Conservation (phyloP, 2,329 filamentous ascomycete genomes). For the Fusarium lateritium region DNA sequence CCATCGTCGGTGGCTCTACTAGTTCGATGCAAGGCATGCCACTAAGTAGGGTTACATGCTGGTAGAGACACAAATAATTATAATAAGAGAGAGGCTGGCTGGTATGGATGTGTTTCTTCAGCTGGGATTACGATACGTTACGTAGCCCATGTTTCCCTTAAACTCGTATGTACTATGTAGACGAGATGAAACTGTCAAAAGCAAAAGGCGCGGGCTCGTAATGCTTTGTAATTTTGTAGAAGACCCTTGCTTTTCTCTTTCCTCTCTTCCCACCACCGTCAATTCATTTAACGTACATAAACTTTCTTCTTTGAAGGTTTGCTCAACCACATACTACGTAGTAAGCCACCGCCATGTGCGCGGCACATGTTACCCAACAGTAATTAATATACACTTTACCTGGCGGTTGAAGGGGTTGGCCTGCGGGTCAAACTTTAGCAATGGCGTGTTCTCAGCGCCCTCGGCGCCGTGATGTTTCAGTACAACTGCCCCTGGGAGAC, state of each 20-base stretch:
- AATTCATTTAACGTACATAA: conserved; percentile 24
- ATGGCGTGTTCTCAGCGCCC: conserved; percentile 32
- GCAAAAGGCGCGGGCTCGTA: conserved; percentile 8
- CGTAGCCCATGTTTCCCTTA: conserved; percentile 3
- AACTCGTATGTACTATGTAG: conserved; percentile 14
- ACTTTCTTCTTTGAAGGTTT: conserved; percentile 19
- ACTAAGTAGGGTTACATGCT: conserved; percentile 28
- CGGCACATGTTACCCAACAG: conserved; percentile 8
- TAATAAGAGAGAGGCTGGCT: conserved; percentile 20
- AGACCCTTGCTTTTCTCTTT: conserved; percentile 15
- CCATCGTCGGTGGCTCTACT: conserved; percentile 13
- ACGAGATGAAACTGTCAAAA: conserved; percentile 42
- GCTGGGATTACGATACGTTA: background rate
- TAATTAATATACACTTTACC: background rate
- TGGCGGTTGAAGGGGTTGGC: background rate
- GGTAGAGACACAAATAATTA: conserved; percentile 8
- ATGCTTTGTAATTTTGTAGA: conserved; percentile 3
- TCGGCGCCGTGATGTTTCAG: conserved; percentile 40
- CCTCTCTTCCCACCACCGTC: conserved; percentile 17
- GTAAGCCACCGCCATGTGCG: conserved; percentile 5
- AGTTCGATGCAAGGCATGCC: background rate
- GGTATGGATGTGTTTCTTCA: conserved; percentile 5
- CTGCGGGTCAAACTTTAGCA: conserved; percentile 24
- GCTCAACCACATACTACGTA: background rate
- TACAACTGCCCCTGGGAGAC: conserved; percentile 30